Evolutionary conservation across 2,329 filamentous ascomycete genomes (phyloP), one percentile per base, ranked within the genome.

Genomic region (Aspergillus piperis): DNA sequence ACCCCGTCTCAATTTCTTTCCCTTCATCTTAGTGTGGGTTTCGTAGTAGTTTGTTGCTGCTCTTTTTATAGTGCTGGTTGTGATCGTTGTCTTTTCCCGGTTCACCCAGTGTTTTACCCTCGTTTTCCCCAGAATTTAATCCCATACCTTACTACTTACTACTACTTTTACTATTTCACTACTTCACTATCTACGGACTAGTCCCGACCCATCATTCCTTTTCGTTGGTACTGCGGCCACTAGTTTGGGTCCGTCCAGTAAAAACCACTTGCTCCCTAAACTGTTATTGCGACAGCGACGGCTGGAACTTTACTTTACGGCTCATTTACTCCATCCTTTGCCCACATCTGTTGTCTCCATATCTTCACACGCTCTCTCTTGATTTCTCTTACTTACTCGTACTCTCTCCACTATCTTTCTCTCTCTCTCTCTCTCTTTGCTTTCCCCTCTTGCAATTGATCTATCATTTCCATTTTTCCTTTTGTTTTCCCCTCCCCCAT

Each of bases 271-370:
- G 17, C 39, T 42, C 39, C 15, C 39, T 42, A 19, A 42, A 42
- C 39, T 42, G 39, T 19, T 42, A 19, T 44, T 44, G 41, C 41
- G 53, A 57, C 60, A 54, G 32, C 32, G 32, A 36, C 39, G 59
- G 44, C 57, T 51, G n/a, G 57, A 36, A 44, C 41, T 44, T 44
- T 44, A 44, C 41, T 44, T 44, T 44, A 44, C 41, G 19, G 41
- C 59, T 62, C 54, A 53, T 57, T 62, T 60, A 58, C 42, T 58
- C 54, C 50, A 58, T 38, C 54, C 23, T 60, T 57, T 57, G 38
- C 49, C 32, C 41, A 36, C 30, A 52, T 30, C 50, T 36, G 32
- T 32, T 19, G 50, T 39, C 23, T 48, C 50, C 27, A 19, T 54
- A 48, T 44, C 42, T 52, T 59, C 27, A 47, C 54, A 44, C 27